Evolutionary conservation across 441 rosid genomes (phyloP).

Genomic region (Mallotus japonicus): DNA sequence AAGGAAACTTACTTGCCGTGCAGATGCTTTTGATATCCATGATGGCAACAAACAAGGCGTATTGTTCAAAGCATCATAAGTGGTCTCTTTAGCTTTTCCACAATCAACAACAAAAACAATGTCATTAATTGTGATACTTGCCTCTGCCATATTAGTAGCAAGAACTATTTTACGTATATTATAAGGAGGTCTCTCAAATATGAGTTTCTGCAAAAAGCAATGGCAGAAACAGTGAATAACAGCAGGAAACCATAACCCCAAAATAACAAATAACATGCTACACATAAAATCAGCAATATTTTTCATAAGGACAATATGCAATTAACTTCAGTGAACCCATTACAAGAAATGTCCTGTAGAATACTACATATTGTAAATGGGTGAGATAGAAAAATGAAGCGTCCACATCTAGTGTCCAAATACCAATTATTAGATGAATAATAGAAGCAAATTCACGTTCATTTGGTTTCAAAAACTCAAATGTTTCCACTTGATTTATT

Average conservation of each 20-base stretch:
- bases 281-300: not conserved
- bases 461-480: not conserved
- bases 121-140: conserved; percentile 97
- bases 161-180: conserved; percentile 88
- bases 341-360: not conserved
- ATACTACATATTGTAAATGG: not conserved
- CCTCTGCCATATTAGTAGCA: conserved; percentile 99
- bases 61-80: conserved; percentile 97
- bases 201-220: conserved; percentile 67
- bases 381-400: not conserved
- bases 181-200: conserved; percentile 80
- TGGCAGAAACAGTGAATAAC: conserved; percentile 18
- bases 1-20: conserved; percentile 66
- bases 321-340: not conserved
- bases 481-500: not conserved
- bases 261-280: not conserved
- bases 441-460: not conserved
- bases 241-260: conserved; percentile 11
- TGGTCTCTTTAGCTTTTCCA: conserved; percentile 99
- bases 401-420: not conserved
- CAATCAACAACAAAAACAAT: conserved; percentile 95
- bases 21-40: conserved; percentile 98
- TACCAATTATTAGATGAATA: not conserved
- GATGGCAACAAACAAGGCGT: conserved; percentile 97
- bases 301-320: not conserved